Evolutionary conservation across 306 rosid genomes (phyloP), one percentile per base, ranked within the genome.

Genomic region (Lithocarpus polystachyus): DNA sequence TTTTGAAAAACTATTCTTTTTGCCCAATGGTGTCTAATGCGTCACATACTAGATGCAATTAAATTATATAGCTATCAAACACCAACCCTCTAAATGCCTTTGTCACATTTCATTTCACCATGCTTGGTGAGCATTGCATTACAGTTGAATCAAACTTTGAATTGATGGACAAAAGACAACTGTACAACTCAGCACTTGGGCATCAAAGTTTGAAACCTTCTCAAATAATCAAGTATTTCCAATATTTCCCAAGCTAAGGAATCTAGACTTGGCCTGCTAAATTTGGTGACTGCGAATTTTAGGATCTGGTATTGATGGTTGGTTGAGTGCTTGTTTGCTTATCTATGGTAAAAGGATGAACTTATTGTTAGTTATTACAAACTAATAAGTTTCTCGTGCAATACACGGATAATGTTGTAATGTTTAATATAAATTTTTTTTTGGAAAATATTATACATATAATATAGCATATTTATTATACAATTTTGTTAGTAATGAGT

Each of bases 291-390:
- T 88, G 62, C 3, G 80, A 86, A 79, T 79, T 67, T 73, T 81
- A 68, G 85, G 79, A 82, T 75, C 88, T 35, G 60, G 74, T 73
- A 48, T 11, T 12, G 17, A 13, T 33, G 10, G 69, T 81, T 81
- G 86, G 84, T 71, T 85, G 80, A 68, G 77, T 64, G 56, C 24
- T 82, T 93, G 92, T 81, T 86, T 87, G 84, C 77, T 83, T 82
- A 23, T 82, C 74, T 75, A 71, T 80, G 86, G 94, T 77, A 84
- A 90, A 79, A 55, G 48, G 53, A 48, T 48, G 14, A 17, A 48
- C 53, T 48, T 48, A 48, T 40, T 8, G 45, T 40, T 8, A 2
- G 3, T 8, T 40, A 0, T 12, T 48, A 48, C 14, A 48, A 48
- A 48, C n/a, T n/a, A n/a, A n/a, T n/a, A n/a, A n/a, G n/a, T n/a